Percentiles rank a stretch among this genome's conserved stretches.
These are phyloP conservation scores for Lactarius tabidus DNA, from an alignment of 768 basidiomycete species.

Conservation along the genomic window DNA sequence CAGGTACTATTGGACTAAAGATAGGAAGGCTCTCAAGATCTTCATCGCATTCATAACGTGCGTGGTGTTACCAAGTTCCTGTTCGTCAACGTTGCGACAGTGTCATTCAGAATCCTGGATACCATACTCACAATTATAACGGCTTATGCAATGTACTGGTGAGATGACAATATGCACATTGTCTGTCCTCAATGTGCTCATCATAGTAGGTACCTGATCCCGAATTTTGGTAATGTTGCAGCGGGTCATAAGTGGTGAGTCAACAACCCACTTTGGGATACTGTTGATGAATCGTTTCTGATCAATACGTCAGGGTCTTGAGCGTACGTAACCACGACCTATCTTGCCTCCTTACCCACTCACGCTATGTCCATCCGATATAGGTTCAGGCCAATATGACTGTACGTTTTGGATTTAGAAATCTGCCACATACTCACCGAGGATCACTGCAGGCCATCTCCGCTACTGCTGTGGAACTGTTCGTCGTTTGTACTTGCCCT, in stretches of 20 bases:
- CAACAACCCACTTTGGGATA: not conserved
- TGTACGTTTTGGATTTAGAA: not conserved
- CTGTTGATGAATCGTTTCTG: not conserved
- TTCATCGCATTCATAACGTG: conserved; percentile 5
- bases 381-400: not conserved
- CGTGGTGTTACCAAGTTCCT: not conserved
- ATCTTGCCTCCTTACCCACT: not conserved
- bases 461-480: conserved; percentile 1
- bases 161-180: conserved; percentile 18
- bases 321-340: conserved; percentile 21
- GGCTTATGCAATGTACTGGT: conserved; percentile 46
- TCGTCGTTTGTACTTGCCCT: not conserved
- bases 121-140: conserved; percentile 43
- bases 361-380: not conserved
- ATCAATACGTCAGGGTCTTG: conserved; percentile 20
- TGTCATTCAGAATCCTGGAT: conserved; percentile 39
- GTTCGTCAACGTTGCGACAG: no score
- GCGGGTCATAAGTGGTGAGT: conserved; percentile 40
- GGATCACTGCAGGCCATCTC: not conserved
- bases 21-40: not conserved
- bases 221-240: conserved; percentile 41
- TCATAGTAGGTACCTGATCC: conserved; percentile 41
- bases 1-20: not conserved
- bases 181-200: not conserved
- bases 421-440: not conserved